Conservation (phyloP, 2,329 filamentous ascomycete species). For the Phyllosticta citribraziliensis region DNA sequence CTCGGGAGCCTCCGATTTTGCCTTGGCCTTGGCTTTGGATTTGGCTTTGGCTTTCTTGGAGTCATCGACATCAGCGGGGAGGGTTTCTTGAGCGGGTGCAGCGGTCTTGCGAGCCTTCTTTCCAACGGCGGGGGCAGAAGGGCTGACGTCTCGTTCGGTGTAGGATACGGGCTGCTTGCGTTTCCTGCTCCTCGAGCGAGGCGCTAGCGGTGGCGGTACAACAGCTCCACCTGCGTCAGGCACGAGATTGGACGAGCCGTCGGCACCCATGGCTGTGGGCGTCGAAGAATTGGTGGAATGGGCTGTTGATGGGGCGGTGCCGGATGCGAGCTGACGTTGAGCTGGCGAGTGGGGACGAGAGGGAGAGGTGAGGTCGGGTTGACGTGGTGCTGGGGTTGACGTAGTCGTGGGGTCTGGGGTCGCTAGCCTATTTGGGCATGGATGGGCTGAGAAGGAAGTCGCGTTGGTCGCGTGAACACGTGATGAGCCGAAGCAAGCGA, state of each 20-base stretch:
- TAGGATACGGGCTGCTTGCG: constrained; percentile 1
- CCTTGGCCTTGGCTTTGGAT: constrained; percentile 11
- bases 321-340: not conserved
- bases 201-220: constrained; percentile 2
- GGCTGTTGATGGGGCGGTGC: not conserved
- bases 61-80: not conserved
- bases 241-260: not conserved
- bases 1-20: constrained; percentile 3
- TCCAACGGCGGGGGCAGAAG: not conserved
- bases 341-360: constrained; percentile 1
- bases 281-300: not conserved
- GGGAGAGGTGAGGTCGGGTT: constrained; percentile 4
- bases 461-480: not conserved
- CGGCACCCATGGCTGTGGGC: not conserved
- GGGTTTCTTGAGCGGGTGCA: not conserved
- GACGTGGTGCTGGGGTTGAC: constrained; percentile 1
- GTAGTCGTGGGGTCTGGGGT: not conserved
- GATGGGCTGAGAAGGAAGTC: not conserved
- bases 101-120: not conserved
- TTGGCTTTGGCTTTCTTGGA: constrained; percentile 13
- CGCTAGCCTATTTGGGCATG: not conserved
- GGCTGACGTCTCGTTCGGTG: not conserved
- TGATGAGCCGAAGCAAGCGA: not conserved
- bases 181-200: constrained; percentile 1
- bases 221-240: not conserved